phyloP scores from a whole-genome alignment of 495 filamentous ascomycete genomes.

The Aeminium ludgeri region DNA sequence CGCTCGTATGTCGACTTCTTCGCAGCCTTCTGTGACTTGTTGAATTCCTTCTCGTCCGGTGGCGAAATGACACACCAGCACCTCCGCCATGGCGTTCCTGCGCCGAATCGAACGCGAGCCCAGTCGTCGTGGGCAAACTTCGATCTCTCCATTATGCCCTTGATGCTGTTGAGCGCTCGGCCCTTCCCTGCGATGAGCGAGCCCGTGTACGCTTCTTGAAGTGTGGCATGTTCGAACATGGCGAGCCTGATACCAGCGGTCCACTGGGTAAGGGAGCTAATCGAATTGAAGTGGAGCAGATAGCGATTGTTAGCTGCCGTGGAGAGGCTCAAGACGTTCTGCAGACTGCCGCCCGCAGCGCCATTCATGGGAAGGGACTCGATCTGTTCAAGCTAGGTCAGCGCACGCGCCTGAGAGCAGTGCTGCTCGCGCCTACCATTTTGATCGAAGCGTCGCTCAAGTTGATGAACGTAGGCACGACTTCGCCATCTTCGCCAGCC shows the following conservation, averaged over 20 bases:
- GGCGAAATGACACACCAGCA: constrained; percentile 92
- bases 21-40: constrained; percentile 61
- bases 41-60: constrained; percentile 78
- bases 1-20: constrained; percentile 71
- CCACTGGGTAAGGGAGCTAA: constrained; percentile 88
- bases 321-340: constrained; percentile 87
- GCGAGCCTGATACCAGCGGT: constrained; percentile 84
- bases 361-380: constrained; percentile 73
- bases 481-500: constrained; percentile 64
- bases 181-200: constrained; percentile 92
- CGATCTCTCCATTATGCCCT: constrained; percentile 62
- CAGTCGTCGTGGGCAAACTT: constrained; percentile 73
- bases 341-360: constrained; percentile 55
- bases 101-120: constrained; percentile 89
- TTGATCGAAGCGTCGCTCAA: constrained; percentile 92
- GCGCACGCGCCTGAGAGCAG: not conserved
- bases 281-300: constrained; percentile 86
- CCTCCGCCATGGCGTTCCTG: constrained; percentile 87
- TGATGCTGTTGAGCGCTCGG: constrained; percentile 71
- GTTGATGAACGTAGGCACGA: constrained; percentile 90
- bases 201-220: constrained; percentile 94
- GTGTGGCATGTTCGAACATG: constrained; percentile 83
- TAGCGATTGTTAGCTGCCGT: constrained; percentile 93
- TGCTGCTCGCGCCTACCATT: constrained; percentile 45
- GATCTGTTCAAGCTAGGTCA: constrained; percentile 39